phyloP scores from a whole-genome alignment of 371 early-diverging fungal genomes.

The Rhizoclosmatium hyalinum region DNA sequence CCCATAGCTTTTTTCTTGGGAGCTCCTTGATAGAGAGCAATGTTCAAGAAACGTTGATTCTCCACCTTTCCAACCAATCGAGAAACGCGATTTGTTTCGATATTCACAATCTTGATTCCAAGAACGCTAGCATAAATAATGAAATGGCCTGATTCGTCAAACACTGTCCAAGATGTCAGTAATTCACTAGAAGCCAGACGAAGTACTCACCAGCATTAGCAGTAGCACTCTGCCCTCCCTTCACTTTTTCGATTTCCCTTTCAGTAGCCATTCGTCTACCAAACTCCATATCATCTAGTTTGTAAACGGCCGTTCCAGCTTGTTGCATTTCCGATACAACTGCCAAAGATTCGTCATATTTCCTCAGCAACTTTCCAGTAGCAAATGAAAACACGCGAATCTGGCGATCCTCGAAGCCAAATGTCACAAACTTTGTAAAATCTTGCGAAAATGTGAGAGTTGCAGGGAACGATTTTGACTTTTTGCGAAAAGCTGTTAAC shows the following conservation, averaged over 20 bases:
- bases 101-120: constrained; percentile 93
- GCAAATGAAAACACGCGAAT: constrained; percentile 84
- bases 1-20: constrained; percentile 71
- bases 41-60: constrained; percentile 86
- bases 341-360: constrained; percentile 89
- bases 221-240: constrained; percentile 63
- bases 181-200: neutral
- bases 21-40: constrained; percentile 89
- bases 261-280: constrained; percentile 92
- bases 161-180: constrained; percentile 59
- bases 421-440: constrained; percentile 82
- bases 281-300: constrained; percentile 97
- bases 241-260: constrained; percentile 79
- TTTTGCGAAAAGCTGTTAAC: neutral
- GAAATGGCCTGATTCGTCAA: constrained; percentile 90
- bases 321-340: constrained; percentile 89
- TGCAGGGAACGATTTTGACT: constrained; percentile 74
- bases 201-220: constrained; percentile 73
- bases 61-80: constrained; percentile 89
- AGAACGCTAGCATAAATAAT: constrained; percentile 88
- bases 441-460: constrained; percentile 86
- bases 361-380: constrained; percentile 85
- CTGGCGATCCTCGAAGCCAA: constrained; percentile 82
- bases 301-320: constrained; percentile 76
- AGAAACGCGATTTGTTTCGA: constrained; percentile 82